Evolutionary conservation across 257 asterid genomes (phyloP).

Genomic region (Solanum pennellii): DNA sequence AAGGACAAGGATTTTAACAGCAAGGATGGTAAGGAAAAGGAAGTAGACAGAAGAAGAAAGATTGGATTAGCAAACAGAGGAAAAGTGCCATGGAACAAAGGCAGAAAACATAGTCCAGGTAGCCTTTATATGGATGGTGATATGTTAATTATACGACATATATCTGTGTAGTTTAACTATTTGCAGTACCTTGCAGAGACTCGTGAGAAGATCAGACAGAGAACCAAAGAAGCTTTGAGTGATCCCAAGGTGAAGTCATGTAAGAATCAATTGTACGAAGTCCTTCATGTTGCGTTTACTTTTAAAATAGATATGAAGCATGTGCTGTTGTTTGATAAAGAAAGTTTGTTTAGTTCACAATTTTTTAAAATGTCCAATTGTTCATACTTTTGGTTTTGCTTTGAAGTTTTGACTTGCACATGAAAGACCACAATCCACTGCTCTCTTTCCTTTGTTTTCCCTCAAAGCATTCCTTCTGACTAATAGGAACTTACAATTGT

Average conservation of each 20-base stretch:
- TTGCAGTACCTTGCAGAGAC: slow-evolving; percentile 42
- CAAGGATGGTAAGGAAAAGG: slow-evolving; percentile 17
- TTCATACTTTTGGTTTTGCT: not conserved
- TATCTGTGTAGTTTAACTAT: not conserved
- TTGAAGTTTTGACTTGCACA: not conserved
- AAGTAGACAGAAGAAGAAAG: slow-evolving; percentile 21
- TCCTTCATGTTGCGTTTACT: not conserved
- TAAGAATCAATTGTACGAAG: slow-evolving; percentile 40
- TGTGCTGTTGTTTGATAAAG: not conserved
- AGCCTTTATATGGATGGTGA: not conserved
- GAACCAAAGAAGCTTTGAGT: slow-evolving; percentile 82
- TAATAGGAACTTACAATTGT: not conserved
- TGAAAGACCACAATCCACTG: not conserved
- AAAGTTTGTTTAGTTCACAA: not conserved
- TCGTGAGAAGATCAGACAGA: slow-evolving; percentile 55
- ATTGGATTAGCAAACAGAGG: slow-evolving; percentile 59
- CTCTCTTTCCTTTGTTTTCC: not conserved
- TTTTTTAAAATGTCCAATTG: not conserved
- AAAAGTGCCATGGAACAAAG: slow-evolving; percentile 88
- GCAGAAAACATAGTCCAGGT: slow-evolving; percentile 78
- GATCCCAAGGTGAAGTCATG: slow-evolving; percentile 99
- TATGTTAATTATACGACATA: not conserved
- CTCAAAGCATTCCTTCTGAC: not conserved
- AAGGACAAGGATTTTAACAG: not conserved
- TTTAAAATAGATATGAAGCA: not conserved